Evolutionary conservation across 495 filamentous ascomycete species (phyloP).

Genomic region (Hypoxylon fuscum): DNA sequence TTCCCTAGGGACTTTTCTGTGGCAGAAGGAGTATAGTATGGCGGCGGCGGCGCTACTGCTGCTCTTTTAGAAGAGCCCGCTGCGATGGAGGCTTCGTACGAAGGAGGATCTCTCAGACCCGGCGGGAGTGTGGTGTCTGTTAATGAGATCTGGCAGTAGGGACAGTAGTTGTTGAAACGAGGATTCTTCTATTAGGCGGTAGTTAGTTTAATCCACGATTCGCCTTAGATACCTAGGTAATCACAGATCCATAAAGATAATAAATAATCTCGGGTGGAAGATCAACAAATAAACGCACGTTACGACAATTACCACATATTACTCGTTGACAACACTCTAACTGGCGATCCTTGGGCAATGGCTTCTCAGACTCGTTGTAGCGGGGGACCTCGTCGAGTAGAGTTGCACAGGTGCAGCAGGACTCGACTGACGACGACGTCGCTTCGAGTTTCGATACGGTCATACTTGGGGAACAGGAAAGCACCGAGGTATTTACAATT

Average conservation of each 20-base stretch:
- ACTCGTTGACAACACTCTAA: slow-evolving; percentile 71
- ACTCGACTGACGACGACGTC: slow-evolving; percentile 44
- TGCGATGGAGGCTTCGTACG: slow-evolving; percentile 58
- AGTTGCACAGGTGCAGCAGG: slow-evolving; percentile 73
- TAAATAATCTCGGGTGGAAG: neutral
- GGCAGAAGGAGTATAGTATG: slow-evolving; percentile 45
- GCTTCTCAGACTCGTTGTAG: slow-evolving; percentile 62
- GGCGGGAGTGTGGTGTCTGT: slow-evolving; percentile 61
- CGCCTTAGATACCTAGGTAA: neutral
- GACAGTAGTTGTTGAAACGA: slow-evolving; percentile 75
- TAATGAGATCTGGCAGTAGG: slow-evolving; percentile 59
- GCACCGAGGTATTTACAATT: neutral
- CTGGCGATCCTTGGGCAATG: slow-evolving; percentile 57
- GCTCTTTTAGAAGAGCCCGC: slow-evolving; percentile 34
- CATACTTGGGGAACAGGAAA: slow-evolving; percentile 20
- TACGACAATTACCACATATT: slow-evolving; percentile 74
- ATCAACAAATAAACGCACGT: slow-evolving; percentile 49
- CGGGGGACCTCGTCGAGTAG: slow-evolving; percentile 59
- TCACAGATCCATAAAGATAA: neutral
- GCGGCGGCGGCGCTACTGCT: slow-evolving; percentile 51
- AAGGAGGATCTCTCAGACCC: slow-evolving; percentile 65
- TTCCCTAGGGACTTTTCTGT: slow-evolving; percentile 13
- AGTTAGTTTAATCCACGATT: slow-evolving; percentile 13
- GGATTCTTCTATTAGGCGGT: slow-evolving; percentile 62
- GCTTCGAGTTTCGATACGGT: slow-evolving; percentile 27